Percentiles rank a stretch among this genome's conserved stretches.
These are phyloP conservation scores for Blastomyces parvus DNA, from an alignment of 2,329 filamentous ascomycete genomes.

Conservation along the genomic window DNA sequence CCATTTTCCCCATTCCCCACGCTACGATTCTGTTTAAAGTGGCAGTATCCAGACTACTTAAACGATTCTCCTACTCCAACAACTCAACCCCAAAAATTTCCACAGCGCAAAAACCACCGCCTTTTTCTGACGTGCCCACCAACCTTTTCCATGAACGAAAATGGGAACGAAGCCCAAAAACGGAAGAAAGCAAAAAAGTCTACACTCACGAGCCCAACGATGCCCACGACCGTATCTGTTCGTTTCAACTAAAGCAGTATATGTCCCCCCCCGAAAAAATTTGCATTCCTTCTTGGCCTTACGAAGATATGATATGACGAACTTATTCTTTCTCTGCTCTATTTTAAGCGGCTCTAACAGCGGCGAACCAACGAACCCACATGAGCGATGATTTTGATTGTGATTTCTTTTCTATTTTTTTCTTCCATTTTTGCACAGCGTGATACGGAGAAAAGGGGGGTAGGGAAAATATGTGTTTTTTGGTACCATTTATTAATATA, in stretches of 20 bases:
- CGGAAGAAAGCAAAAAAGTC: background rate
- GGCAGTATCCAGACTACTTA: too few species aligned
- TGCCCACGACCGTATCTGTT: background rate
- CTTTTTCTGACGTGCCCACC: background rate
- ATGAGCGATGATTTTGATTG: background rate
- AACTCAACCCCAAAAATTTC: too few species aligned
- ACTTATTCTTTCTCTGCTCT: background rate
- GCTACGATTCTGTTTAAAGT: too few species aligned
- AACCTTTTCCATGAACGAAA: background rate
- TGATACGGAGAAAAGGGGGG: background rate
- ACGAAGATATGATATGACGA: conserved; percentile 1
- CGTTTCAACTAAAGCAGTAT: background rate
- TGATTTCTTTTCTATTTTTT: too few species aligned
- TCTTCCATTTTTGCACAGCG: background rate
- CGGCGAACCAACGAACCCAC: background rate
- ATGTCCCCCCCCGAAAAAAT: background rate
- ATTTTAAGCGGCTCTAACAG: background rate
- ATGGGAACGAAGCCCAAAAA: background rate
- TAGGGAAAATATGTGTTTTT: background rate
- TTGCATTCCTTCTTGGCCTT: background rate
- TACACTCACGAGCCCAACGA: background rate
- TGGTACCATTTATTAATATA: background rate
- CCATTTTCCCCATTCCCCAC: too few species aligned
- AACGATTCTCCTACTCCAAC: too few species aligned
- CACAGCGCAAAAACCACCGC: background rate